phyloP scores from a whole-genome alignment of 305 asterid species.

The Vinca major region DNA sequence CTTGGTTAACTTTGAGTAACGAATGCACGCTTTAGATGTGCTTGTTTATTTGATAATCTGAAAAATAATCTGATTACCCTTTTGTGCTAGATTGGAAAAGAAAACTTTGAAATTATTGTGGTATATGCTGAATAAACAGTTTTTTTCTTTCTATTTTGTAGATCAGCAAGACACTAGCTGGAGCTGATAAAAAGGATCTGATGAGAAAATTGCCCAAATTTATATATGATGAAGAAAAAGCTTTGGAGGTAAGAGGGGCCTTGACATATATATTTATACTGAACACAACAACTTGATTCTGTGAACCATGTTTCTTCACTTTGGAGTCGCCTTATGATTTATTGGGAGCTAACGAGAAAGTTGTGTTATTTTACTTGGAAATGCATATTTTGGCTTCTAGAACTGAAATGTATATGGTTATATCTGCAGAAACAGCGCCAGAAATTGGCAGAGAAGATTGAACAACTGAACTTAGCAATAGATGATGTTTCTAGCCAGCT shows the following conservation, averaged over 20 bases:
- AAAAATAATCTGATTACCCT: not conserved
- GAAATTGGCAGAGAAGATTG: constrained; percentile 66
- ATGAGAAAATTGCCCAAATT: constrained; percentile 83
- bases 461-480: constrained; percentile 61
- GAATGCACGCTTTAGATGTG: not conserved
- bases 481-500: constrained; percentile 55
- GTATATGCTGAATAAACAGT: constrained; percentile 3
- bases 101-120: constrained; percentile 8
- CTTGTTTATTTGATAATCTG: not conserved
- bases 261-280: not conserved
- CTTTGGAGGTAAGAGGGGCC: constrained; percentile 51
- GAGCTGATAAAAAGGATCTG: constrained; percentile 63
- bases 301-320: not conserved
- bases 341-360: not conserved
- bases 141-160: constrained; percentile 19
- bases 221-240: constrained; percentile 75
- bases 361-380: not conserved
- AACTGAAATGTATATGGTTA: constrained; percentile 6
- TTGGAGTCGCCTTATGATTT: not conserved
- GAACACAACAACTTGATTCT: not conserved
- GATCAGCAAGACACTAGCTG: constrained; percentile 65
- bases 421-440: constrained; percentile 65
- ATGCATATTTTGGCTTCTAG: not conserved
- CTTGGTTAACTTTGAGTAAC: not conserved
- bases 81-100: constrained; percentile 8